phyloP scores from a whole-genome alignment of 2,329 filamentous ascomycete genomes.

The Nannizziopsis barbatae region DNA sequence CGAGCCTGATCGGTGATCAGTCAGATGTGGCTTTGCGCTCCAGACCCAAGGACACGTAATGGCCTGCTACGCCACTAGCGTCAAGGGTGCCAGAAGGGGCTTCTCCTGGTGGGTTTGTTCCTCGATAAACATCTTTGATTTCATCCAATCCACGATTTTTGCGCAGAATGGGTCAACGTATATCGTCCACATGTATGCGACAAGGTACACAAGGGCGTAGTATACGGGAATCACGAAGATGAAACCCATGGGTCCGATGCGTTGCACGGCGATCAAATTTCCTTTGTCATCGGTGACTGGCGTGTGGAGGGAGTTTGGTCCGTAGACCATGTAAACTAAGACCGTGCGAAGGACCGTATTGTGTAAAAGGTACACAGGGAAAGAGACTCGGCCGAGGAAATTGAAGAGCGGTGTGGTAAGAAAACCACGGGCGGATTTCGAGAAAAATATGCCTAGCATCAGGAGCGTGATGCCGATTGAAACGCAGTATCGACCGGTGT shows the following conservation, averaged over 20 bases:
- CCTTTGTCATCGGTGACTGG: slow-evolving; percentile 13
- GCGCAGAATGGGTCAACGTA: slow-evolving; percentile 16
- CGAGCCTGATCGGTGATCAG: too few species aligned
- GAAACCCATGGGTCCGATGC: slow-evolving; percentile 11
- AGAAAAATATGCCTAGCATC: slow-evolving; percentile 21
- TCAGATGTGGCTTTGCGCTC: too few species aligned
- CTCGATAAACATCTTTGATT: slow-evolving; percentile 14
- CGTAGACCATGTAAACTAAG: slow-evolving; percentile 20
- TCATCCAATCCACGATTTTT: slow-evolving; percentile 14
- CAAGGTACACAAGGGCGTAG: slow-evolving; percentile 13
- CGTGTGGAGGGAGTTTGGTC: slow-evolving; percentile 6
- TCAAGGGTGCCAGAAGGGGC: slow-evolving; percentile 10
- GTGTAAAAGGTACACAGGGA: slow-evolving; percentile 24
- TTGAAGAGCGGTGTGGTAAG: slow-evolving; percentile 19
- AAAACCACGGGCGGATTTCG: slow-evolving; percentile 16
- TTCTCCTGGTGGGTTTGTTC: slow-evolving; percentile 15
- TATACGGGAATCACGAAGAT: slow-evolving; percentile 16
- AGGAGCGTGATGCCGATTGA: slow-evolving; percentile 20
- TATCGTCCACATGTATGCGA: slow-evolving; percentile 15
- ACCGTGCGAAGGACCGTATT: slow-evolving; percentile 22
- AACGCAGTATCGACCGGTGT: slow-evolving; percentile 19
- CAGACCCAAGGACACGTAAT: too few species aligned
- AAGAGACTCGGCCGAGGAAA: slow-evolving; percentile 22
- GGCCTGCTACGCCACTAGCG: slow-evolving; percentile 2
- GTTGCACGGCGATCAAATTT: slow-evolving; percentile 4